Conservation (phyloP, 1,139 yeast species). For the Candida buenavistaensis region DNA sequence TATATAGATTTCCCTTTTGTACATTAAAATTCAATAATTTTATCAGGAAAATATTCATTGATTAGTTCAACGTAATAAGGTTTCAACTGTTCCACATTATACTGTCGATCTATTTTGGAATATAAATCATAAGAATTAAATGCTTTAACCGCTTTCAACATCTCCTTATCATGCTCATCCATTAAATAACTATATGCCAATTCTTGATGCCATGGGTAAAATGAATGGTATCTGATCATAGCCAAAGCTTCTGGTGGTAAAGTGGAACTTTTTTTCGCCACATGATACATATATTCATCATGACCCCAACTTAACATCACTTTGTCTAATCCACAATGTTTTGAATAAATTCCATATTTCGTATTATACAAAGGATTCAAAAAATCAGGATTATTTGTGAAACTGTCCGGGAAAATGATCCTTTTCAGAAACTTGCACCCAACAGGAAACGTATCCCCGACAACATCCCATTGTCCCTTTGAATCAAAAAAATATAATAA, state of each 20-base stretch:
- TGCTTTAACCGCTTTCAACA: constrained; percentile 64
- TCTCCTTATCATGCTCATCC: constrained; percentile 62
- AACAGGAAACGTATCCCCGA: constrained; percentile 76
- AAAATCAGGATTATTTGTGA: constrained; percentile 59
- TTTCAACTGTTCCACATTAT: constrained; percentile 50
- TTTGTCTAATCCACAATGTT: constrained; percentile 65
- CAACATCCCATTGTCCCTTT: constrained; percentile 81
- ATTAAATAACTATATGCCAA: constrained; percentile 63
- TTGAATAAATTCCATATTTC: constrained; percentile 65
- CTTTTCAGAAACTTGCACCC: constrained; percentile 65
- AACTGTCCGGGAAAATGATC: constrained; percentile 62
- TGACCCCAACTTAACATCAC: constrained; percentile 82
- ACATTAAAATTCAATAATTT: constrained; percentile 53
- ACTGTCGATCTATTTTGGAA: constrained; percentile 55
- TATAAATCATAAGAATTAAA: constrained; percentile 71
- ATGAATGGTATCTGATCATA: constrained; percentile 74
- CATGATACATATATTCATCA: constrained; percentile 75
- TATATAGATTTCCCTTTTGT: constrained; percentile 1
- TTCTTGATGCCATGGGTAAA: constrained; percentile 78
- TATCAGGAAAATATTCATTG: constrained; percentile 65
- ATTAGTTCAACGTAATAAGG: constrained; percentile 62
- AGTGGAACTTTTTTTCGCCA: constrained; percentile 63
- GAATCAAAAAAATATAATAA: constrained; percentile 69
- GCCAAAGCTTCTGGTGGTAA: constrained; percentile 69
- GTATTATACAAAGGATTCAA: constrained; percentile 65